Evolutionary conservation across 768 basidiomycete genomes (phyloP).

Genomic region (Amanita inopinata): DNA sequence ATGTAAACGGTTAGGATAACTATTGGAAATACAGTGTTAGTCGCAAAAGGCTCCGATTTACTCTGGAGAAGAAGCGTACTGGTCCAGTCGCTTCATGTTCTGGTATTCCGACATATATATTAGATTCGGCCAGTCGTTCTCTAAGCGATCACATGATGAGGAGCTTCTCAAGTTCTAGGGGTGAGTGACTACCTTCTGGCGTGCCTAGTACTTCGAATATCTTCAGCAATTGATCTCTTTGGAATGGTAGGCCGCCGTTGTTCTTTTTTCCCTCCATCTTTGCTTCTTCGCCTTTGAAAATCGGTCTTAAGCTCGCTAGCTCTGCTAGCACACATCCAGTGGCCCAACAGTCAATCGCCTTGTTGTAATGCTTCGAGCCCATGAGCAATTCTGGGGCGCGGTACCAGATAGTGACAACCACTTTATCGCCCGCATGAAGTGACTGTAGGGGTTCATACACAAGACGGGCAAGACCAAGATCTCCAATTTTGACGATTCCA

Average conservation of each 20-base stretch:
- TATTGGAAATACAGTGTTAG: constrained; percentile 5
- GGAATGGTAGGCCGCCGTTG: constrained; percentile 63
- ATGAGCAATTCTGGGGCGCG: constrained; percentile 93
- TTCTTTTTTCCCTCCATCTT: constrained; percentile 96
- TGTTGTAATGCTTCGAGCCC: constrained; percentile 97
- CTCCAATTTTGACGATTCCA: constrained; percentile 97
- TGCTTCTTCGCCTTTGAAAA: constrained; percentile 99
- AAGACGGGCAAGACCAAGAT: constrained; percentile 88
- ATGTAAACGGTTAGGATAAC: constrained; percentile 45
- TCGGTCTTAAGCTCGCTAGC: constrained; percentile 84
- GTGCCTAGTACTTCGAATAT: constrained; percentile 95
- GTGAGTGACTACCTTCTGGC: constrained; percentile 60
- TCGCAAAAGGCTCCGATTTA: background rate
- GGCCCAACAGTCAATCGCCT: constrained; percentile 95
- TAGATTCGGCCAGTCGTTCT: constrained; percentile 81
- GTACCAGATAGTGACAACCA: constrained; percentile 99
- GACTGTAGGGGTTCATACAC: constrained; percentile 88
- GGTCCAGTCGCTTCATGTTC: constrained; percentile 71
- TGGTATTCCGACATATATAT: constrained; percentile 82
- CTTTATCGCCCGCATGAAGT: constrained; percentile 90
- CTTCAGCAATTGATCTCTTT: constrained; percentile 87
- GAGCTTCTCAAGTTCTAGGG: background rate
- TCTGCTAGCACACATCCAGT: constrained; percentile 98
- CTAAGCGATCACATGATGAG: constrained; percentile 27
- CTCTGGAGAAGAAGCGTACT: constrained; percentile 29